A percentile compares a stretch with the other conserved stretches of the same genome.
Conservation (phyloP, 768 basidiomycete species). For the Boletus reticuloceps region DNA sequence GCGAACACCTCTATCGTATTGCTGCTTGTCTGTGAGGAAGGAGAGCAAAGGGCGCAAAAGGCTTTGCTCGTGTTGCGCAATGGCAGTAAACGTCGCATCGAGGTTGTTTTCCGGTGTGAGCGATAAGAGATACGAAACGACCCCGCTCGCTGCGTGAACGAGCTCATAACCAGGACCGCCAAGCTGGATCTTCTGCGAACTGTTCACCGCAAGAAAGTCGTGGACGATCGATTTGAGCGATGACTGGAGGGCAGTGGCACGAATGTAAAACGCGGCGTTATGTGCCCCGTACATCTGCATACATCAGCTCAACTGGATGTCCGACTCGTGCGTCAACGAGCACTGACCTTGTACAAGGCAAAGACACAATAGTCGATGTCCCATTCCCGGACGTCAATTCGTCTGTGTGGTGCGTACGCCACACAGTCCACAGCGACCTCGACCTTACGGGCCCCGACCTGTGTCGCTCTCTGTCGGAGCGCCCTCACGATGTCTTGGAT, state of each 20-base stretch:
- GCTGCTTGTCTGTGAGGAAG: constrained; percentile 50
- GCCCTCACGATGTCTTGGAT: constrained; percentile 55
- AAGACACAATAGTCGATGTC: constrained; percentile 73
- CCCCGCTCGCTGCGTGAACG: constrained; percentile 56
- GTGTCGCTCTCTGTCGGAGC: constrained; percentile 47
- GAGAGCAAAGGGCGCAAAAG: constrained; percentile 53
- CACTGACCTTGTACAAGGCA: constrained; percentile 69
- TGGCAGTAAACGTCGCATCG: constrained; percentile 50
- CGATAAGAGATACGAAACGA: constrained; percentile 61
- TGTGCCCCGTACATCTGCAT: constrained; percentile 73
- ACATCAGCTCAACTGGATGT: background rate
- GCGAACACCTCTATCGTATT: constrained; percentile 57
- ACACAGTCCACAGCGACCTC: constrained; percentile 77
- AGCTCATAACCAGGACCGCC: constrained; percentile 77
- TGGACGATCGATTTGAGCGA: constrained; percentile 63
- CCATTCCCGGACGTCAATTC: constrained; percentile 72
- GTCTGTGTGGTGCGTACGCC: constrained; percentile 72
- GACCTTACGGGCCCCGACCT: constrained; percentile 54
- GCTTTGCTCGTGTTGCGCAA: constrained; percentile 59
- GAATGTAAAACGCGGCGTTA: constrained; percentile 63
- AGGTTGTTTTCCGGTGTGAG: constrained; percentile 51
- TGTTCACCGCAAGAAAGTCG: constrained; percentile 59
- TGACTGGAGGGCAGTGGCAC: constrained; percentile 41
- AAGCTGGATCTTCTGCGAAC: constrained; percentile 66
- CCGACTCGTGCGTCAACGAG: background rate